Base-by-base conservation (phyloP, 352 stramenopile species). In the Lagenidium sp. region DNA sequence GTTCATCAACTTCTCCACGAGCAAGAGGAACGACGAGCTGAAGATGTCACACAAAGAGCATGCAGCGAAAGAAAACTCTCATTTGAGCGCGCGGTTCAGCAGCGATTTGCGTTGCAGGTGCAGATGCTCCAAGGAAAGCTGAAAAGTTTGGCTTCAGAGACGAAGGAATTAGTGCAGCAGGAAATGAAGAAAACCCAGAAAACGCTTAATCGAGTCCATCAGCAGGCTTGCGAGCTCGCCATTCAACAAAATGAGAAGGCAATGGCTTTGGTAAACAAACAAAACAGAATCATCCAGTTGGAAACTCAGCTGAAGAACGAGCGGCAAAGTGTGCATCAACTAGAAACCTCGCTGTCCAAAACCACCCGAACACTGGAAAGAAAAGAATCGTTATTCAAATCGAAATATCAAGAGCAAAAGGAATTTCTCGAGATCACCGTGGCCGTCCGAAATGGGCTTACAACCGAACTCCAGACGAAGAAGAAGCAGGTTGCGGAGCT, bases 371-470 rank as follows among this genome's bases (percentile, higher is more conserved):
- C 48, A 15, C 38, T 70, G 4, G 60, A 79, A 34, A 62, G 52
- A 29, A 71, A 68, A 25, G 40, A 65, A 20, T 34, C 29, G 21
- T 19, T n/a, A 8, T 60, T 69, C 18, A 59, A 57, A 20, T 19
- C 41, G 11, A 76, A 71, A 44, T 67, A 65, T 25, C 53, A 67
- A 4, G 65, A 81, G 28, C 68, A 79, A 36, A 72, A 72, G 26
- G 68, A 84, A 46, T 62, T 75, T 41, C 29, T 84, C n/a, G 68
- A 75, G 25, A 68, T 84, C 44, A 82, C 71, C 4, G 50, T 79
- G 19, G 68, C 57, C 11, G 71, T 84, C 20, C 60, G 68, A 2
- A 65, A 76, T n/a, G 65, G 71, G 19, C 60, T 84, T 7, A 65
- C 61, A 1, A 64, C 52, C 13, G 71, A 84, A 32, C 47, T 84